Evolutionary conservation across 1,284 basidiomycete genomes (phyloP).

Genomic region (Ustilago nuda): DNA sequence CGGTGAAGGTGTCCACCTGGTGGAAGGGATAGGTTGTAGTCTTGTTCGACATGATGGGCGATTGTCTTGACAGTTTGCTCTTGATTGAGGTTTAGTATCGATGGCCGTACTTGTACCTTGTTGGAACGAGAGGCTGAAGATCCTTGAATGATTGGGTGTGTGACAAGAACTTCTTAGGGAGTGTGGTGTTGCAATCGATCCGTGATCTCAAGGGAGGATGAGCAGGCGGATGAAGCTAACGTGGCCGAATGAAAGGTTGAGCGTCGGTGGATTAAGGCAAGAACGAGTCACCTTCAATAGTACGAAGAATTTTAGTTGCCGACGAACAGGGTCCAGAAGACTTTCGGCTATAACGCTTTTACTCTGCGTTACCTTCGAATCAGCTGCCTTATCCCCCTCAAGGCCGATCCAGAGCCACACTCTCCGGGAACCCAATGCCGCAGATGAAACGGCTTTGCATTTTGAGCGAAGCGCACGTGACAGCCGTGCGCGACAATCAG

Average conservation of each 20-base stretch:
- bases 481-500: not conserved
- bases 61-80: not conserved
- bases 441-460: not conserved
- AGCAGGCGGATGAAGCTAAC: not conserved
- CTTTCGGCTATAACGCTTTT: conserved; percentile 31
- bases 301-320: not conserved
- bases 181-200: not conserved
- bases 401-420: not conserved
- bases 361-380: not conserved
- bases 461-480: not conserved
- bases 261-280: not conserved
- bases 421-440: too few species aligned
- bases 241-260: not conserved
- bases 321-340: conserved; percentile 7
- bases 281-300: conserved; percentile 19
- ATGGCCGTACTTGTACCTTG: too few species aligned
- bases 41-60: not conserved
- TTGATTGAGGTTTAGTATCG: too few species aligned
- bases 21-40: conserved; percentile 38
- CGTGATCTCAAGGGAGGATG: not conserved
- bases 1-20: conserved; percentile 60
- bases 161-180: too few species aligned
- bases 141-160: not conserved
- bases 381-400: not conserved
- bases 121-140: not conserved